Evolutionary conservation across 495 filamentous ascomycete genomes (phyloP).

Genomic region (Hamigera avellanea): DNA sequence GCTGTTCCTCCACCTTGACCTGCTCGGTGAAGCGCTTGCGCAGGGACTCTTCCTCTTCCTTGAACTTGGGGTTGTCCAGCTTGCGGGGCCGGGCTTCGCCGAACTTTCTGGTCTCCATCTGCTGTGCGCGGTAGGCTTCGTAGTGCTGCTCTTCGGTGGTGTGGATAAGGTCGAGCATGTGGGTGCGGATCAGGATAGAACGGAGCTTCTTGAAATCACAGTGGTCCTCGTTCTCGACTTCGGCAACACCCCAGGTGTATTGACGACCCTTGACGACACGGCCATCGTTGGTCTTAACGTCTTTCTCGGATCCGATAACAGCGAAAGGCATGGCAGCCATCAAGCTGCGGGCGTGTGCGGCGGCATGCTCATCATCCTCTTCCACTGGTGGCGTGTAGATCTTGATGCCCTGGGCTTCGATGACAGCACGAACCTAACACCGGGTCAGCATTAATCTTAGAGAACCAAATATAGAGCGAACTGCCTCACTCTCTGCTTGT

Average conservation of each 20-base stretch:
- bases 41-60: slow-evolving; percentile 96
- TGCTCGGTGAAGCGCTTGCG: slow-evolving; percentile 99
- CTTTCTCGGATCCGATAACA: slow-evolving; percentile 97
- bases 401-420: slow-evolving; percentile 98
- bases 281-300: slow-evolving; percentile 90
- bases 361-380: slow-evolving; percentile 94
- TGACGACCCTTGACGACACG: slow-evolving; percentile 97
- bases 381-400: slow-evolving; percentile 96
- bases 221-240: slow-evolving; percentile 99
- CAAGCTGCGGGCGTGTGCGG: slow-evolving; percentile 82
- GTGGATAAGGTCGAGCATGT: slow-evolving; percentile 99
- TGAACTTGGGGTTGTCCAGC: slow-evolving; percentile 99
- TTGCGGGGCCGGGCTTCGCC: slow-evolving; percentile 94
- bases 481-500: slow-evolving; percentile 73
- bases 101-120: slow-evolving; percentile 99
- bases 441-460: background rate
- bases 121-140: slow-evolving; percentile 95
- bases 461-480: too few species aligned
- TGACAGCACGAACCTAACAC: slow-evolving; percentile 75
- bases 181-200: slow-evolving; percentile 97
- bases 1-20: slow-evolving; percentile 98
- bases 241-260: slow-evolving; percentile 97
- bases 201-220: slow-evolving; percentile 99
- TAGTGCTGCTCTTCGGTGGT: slow-evolving; percentile 98
- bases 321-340: slow-evolving; percentile 98